phyloP scores from a whole-genome alignment of 2,329 filamentous ascomycete genomes.

The Monosporascus sp. region DNA sequence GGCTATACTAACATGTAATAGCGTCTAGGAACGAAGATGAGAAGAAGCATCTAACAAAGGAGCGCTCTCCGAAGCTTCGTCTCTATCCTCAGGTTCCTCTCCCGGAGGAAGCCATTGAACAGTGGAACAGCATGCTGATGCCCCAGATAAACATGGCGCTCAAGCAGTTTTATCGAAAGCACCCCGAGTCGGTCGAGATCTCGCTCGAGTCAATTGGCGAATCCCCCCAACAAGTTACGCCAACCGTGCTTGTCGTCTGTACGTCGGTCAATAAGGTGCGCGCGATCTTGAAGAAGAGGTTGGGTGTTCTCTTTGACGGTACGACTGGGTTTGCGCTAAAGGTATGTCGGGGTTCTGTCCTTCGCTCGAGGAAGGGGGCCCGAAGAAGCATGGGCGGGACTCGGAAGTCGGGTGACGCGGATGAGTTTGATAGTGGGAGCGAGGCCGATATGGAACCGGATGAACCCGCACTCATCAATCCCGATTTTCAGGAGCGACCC shows the following conservation, averaged over 20 bases:
- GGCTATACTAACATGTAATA: slow-evolving; percentile 9
- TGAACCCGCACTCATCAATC: slow-evolving; percentile 53
- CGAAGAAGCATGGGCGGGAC: slow-evolving; percentile 35
- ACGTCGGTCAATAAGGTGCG: slow-evolving; percentile 69
- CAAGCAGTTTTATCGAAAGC: slow-evolving; percentile 64
- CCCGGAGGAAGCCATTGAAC: slow-evolving; percentile 57
- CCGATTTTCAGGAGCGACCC: slow-evolving; percentile 72
- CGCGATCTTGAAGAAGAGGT: slow-evolving; percentile 63
- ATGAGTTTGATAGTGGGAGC: slow-evolving; percentile 23
- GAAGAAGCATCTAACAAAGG: slow-evolving; percentile 11
- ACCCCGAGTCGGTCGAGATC: slow-evolving; percentile 73
- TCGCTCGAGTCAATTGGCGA: slow-evolving; percentile 71
- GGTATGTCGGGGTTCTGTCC: slow-evolving; percentile 64
- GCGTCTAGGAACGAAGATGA: slow-evolving; percentile 10
- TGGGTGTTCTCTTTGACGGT: slow-evolving; percentile 60
- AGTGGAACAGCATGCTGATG: slow-evolving; percentile 68
- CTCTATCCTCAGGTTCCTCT: slow-evolving; percentile 56
- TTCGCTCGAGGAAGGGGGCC: slow-evolving; percentile 50
- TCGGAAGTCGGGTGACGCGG: slow-evolving; percentile 19
- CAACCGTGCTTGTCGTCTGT: slow-evolving; percentile 73
- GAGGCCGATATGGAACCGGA: slow-evolving; percentile 31
- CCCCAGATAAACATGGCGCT: slow-evolving; percentile 69
- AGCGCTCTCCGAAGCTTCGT: slow-evolving; percentile 39
- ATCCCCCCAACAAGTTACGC: slow-evolving; percentile 57
- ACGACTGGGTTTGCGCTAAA: slow-evolving; percentile 60